Base-by-base conservation (phyloP, 2,329 filamentous ascomycete genomes). In the Pseudonectria foliicola region DNA sequence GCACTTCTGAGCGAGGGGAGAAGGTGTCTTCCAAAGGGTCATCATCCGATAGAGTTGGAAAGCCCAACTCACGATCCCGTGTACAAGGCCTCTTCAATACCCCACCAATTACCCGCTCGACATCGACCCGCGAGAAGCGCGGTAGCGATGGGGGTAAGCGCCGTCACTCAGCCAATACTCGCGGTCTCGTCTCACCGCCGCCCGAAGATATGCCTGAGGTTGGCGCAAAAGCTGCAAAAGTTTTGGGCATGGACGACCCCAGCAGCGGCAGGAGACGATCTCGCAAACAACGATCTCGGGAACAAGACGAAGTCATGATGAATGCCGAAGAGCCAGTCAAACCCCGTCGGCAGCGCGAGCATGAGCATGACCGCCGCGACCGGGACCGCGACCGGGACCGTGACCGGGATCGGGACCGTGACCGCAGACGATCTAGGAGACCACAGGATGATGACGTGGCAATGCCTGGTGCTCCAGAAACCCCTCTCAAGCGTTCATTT, bases 141-240 rank as follows among this genome's bases (percentile, higher is more conserved):
- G 64, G 71, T 16, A 73, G 71, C 43, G 61, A 63, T 25, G 69
- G 69, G 37, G 68, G 69, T 34, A 78, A 68, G 39, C 75, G 83
- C 37, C 80, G 82, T 25, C 71, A 80, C 42, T 83, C 85, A 1
- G 61, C 82, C 12, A 83, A 86, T 34, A 73, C 66, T 18, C 68
- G 69, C 43, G 82, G 78, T 7, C 66, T 89, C 40, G 70, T 75
- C 29, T 85, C 84, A 13, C 84, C 85, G 4, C 82, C 85, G 7
- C 77, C 82, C 3, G 85, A 88, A 21, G 76, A 82, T 23, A 64
- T 70, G 27, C 70, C 71, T 3, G 73, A 76, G 33, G 72, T 86
- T 53, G 73, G 80, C 7, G 72, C 77, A 29, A 94, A 93, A 60
- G 86, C 85, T 18, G 85, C 85, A 23, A 88, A 80, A 59, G 62